Percentiles rank a stretch among this genome's conserved stretches.
Evolutionary conservation across 139 green algal genomes (phyloP).

Genomic region (Coelastrella sp.): DNA sequence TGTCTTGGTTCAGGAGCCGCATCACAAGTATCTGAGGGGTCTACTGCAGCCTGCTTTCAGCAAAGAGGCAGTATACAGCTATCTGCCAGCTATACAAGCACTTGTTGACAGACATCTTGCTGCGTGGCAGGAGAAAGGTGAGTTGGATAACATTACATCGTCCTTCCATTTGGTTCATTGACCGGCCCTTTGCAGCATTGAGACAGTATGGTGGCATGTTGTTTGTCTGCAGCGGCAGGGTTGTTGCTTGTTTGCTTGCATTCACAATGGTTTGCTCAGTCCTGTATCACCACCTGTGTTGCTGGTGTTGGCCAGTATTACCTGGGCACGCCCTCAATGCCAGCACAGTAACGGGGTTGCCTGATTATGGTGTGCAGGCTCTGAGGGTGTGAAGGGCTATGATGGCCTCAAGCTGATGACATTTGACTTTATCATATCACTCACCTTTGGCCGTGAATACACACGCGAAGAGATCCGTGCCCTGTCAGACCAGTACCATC

Average conservation of each 20-base stretch:
- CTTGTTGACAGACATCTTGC: slow-evolving; percentile 11
- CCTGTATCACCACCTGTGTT: background rate
- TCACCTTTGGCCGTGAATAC: slow-evolving; percentile 29
- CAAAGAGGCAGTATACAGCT: background rate
- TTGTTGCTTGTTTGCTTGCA: too few species aligned
- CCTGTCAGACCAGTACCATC: background rate
- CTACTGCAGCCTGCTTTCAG: slow-evolving; percentile 44
- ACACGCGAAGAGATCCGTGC: background rate
- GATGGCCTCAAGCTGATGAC: slow-evolving; percentile 39
- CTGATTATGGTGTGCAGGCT: background rate
- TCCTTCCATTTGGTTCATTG: too few species aligned
- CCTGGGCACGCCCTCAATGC: too few species aligned
- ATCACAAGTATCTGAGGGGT: slow-evolving; percentile 34
- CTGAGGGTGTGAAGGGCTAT: slow-evolving; percentile 16
- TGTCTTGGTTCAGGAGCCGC: slow-evolving; percentile 25
- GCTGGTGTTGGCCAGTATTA: too few species aligned
- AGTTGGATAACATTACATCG: too few species aligned
- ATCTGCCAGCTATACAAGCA: slow-evolving; percentile 7
- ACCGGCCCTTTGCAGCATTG: too few species aligned
- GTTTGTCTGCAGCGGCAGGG: background rate
- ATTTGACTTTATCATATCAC: slow-evolving; percentile 47
- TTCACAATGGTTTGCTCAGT: too few species aligned
- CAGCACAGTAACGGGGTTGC: too few species aligned
- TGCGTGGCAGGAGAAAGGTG: slow-evolving; percentile 7
- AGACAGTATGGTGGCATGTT: too few species aligned